A percentile compares a stretch with the other conserved stretches of the same genome.
Conservation (phyloP, 2,329 filamentous ascomycete species). For the Byssoonygena ceratinophila region DNA sequence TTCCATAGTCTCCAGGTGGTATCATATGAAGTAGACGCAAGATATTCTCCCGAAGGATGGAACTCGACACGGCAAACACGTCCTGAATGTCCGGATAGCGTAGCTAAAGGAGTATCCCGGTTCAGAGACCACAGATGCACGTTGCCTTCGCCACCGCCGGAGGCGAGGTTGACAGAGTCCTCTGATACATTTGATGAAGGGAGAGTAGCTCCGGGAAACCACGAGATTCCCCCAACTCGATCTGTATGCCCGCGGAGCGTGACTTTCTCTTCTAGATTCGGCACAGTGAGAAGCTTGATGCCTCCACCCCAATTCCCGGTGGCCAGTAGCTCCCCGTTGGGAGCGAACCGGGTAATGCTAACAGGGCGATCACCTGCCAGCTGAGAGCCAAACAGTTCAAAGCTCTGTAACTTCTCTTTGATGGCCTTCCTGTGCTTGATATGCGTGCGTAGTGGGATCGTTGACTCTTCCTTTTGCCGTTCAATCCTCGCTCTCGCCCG, state of each 20-base stretch:
- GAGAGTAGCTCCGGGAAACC: constrained; percentile 74
- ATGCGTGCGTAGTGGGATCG: constrained; percentile 76
- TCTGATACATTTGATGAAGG: constrained; percentile 59
- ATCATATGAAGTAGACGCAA: constrained; percentile 90
- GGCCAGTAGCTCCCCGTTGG: constrained; percentile 70
- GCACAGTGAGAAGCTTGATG: constrained; percentile 75
- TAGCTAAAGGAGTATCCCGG: constrained; percentile 73
- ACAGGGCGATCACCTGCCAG: constrained; percentile 83
- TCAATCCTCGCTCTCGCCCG: constrained; percentile 65
- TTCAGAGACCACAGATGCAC: constrained; percentile 84
- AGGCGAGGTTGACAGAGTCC: constrained; percentile 71
- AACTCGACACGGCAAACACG: constrained; percentile 89
- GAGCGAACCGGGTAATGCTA: constrained; percentile 83
- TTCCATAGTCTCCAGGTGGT: constrained; percentile 98
- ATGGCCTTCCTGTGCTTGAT: constrained; percentile 84
- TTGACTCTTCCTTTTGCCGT: constrained; percentile 68
- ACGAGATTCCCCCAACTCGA: constrained; percentile 80
- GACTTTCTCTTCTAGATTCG: constrained; percentile 65
- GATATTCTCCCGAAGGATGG: constrained; percentile 78
- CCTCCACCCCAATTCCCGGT: constrained; percentile 89
- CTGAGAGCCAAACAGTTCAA: constrained; percentile 89
- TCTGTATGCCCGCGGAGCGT: constrained; percentile 75
- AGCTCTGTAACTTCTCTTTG: constrained; percentile 69
- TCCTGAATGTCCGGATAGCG: constrained; percentile 69
- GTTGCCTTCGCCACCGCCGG: constrained; percentile 77